Percentiles rank a stretch among this genome's conserved stretches.
Conservation (phyloP, 2,329 filamentous ascomycete species). For the Trichophyton benhamiae region DNA sequence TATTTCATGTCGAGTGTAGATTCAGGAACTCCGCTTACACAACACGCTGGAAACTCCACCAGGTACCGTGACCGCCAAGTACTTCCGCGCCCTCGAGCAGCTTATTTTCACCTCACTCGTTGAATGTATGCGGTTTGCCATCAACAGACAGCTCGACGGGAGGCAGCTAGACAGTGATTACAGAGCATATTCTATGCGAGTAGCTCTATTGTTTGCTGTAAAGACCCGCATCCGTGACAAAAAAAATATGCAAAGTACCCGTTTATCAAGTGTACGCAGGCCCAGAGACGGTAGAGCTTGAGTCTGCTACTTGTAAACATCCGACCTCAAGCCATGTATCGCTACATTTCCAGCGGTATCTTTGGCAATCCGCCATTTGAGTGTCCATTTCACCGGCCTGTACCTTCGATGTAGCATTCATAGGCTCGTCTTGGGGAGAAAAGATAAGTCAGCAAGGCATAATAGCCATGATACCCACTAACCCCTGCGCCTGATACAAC, state of each 20-base stretch:
- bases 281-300: not conserved
- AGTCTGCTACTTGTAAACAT: not conserved
- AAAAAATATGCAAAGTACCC: not conserved
- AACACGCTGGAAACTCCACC: not conserved
- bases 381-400: not conserved
- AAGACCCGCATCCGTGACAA: too few species aligned
- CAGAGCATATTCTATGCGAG: too few species aligned
- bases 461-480: not conserved
- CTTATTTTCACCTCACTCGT: not conserved
- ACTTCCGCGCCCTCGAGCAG: not conserved
- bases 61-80: slow-evolving; percentile 6
- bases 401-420: not conserved
- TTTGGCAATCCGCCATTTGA: not conserved
- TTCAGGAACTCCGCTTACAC: slow-evolving; percentile 1
- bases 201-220: too few species aligned
- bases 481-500: not conserved
- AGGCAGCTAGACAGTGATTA: not conserved
- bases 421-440: not conserved
- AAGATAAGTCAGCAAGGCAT: not conserved
- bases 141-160: not conserved
- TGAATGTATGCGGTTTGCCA: not conserved
- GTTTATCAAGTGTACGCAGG: not conserved
- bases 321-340: not conserved
- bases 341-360: not conserved
- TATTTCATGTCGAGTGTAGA: not conserved